phyloP scores from a whole-genome alignment of 2,329 filamentous ascomycete genomes.

The Alternaria infectoria region DNA sequence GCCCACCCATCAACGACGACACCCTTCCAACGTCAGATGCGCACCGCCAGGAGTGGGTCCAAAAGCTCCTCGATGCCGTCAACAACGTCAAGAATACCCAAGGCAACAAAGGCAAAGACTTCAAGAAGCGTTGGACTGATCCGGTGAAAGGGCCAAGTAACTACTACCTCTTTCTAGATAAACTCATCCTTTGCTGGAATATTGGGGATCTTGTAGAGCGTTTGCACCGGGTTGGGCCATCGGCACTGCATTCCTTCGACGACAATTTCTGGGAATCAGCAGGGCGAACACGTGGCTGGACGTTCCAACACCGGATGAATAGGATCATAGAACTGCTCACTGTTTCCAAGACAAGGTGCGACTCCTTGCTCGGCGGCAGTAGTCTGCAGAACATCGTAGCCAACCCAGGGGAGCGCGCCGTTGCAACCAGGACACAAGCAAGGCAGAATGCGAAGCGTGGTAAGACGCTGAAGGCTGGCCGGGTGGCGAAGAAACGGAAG shows the following conservation, averaged over 20 bases:
- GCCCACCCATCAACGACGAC: not conserved
- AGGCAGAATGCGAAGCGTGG: not conserved
- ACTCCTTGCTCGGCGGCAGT: not conserved
- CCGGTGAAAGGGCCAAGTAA: not conserved
- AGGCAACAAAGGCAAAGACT: not conserved
- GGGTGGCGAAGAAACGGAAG: not conserved
- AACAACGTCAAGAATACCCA: not conserved
- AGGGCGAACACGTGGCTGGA: not conserved
- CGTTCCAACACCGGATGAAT: not conserved
- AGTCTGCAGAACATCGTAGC: constrained; percentile 4
- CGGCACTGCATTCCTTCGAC: not conserved
- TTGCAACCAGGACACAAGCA: not conserved
- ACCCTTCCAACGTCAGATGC: constrained; percentile 1
- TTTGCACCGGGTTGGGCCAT: not conserved
- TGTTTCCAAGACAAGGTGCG: constrained; percentile 4
- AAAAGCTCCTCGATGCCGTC: constrained; percentile 4
- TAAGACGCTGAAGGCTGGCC: not conserved
- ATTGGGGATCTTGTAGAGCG: not conserved
- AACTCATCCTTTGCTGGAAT: constrained; percentile 2
- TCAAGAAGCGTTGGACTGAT: not conserved
- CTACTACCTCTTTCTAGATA: not conserved
- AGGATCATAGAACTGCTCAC: constrained; percentile 1
- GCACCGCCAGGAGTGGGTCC: not conserved
- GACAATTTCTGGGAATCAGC: not conserved
- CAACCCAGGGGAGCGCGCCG: not conserved